phyloP scores from a whole-genome alignment of 78 protist species.

The Tieghemostelium lacteum region DNA sequence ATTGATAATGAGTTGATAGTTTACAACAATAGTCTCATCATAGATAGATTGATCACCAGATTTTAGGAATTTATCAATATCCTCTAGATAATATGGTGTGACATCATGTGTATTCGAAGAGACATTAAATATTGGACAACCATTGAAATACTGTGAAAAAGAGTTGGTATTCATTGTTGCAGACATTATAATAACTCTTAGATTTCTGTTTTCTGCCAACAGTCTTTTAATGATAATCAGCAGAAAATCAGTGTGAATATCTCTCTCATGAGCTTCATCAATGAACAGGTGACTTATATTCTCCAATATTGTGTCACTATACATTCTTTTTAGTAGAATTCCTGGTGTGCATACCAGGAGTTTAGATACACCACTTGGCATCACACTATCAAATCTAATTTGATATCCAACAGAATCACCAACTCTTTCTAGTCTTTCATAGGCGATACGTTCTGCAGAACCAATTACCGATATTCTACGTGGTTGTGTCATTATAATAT shows the following conservation, averaged over 20 bases:
- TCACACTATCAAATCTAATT: conserved; percentile 95
- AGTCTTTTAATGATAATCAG: conserved; percentile 16
- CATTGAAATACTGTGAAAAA: conserved; percentile 11
- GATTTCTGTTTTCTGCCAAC: conserved; percentile 15
- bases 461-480: conserved; percentile 96
- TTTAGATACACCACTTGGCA: conserved; percentile 86
- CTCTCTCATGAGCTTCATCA: conserved; percentile 99
- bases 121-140: conserved; percentile 16
- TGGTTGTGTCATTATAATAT: conserved; percentile 96
- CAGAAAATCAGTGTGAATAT: conserved; percentile 92
- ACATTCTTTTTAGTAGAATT: conserved; percentile 95
- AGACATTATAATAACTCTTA: conserved; percentile 32
- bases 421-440: conserved; percentile 88
- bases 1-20: conserved; percentile 17
- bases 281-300: conserved; percentile 92
- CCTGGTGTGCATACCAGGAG: conserved; percentile 96
- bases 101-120: conserved; percentile 5
- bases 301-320: conserved; percentile 88
- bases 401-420: conserved; percentile 92
- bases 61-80: conserved; percentile 3
- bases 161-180: conserved; percentile 13
- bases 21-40: conserved; percentile 12
- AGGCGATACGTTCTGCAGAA: conserved; percentile 95
- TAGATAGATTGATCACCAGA: not conserved
- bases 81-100: conserved; percentile 13